Evolutionary conservation across 371 early-diverging fungal species (phyloP).

Genomic region (Conidiobolus coronatus): DNA sequence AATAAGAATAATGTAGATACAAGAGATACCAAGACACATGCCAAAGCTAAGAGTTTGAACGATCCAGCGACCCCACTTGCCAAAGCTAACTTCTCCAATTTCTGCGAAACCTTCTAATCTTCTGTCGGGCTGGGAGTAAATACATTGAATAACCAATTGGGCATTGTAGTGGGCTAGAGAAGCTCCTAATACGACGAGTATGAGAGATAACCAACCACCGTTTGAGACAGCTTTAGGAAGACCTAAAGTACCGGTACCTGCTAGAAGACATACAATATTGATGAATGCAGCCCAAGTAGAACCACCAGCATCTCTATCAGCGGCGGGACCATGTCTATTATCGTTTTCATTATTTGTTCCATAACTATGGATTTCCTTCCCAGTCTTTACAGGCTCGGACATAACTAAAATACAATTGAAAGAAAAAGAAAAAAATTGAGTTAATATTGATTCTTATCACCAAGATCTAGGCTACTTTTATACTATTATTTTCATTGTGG

Average conservation of each 20-base stretch:
- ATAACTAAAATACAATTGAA: no score
- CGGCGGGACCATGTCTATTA: no score
- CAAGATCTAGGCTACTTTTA: no score
- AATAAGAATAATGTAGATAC: slow-evolving; percentile 56
- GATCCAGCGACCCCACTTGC: neutral
- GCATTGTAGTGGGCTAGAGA: neutral
- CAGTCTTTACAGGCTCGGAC: no score
- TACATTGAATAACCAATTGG: neutral
- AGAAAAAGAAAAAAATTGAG: no score
- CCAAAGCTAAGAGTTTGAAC: neutral
- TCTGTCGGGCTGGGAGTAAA: neutral
- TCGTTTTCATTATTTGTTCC: no score
- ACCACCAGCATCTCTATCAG: no score
- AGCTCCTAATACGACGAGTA: neutral
- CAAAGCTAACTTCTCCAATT: neutral
- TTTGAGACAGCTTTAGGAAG: neutral
- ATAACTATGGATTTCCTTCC: no score
- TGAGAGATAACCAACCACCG: neutral
- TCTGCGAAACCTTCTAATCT: neutral
- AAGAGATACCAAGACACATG: slow-evolving; percentile 22
- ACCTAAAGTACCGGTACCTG: slow-evolving; percentile 1
- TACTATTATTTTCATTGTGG: no score
- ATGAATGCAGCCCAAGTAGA: no score
- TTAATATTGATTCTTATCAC: no score
- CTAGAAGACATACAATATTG: slow-evolving; percentile 1